Evolutionary conservation across 371 early-diverging fungal species (phyloP).

Genomic region (Apophysomyces elegans): DNA sequence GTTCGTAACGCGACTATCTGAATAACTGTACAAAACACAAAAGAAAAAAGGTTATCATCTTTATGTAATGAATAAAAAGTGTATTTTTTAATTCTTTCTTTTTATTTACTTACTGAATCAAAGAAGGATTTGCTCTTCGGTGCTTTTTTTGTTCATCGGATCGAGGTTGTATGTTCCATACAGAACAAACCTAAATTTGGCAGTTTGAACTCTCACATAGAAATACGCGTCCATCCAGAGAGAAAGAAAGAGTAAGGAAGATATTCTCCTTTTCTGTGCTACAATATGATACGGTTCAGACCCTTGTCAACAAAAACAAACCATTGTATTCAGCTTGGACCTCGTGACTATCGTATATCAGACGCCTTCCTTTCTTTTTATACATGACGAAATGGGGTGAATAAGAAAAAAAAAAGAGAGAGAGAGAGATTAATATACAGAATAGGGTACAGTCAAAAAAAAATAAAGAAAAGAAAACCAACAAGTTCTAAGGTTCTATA

Average conservation of each 20-base stretch:
- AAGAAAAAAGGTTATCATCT: not conserved
- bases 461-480: not conserved
- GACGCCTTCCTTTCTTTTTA: not conserved
- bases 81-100: not conserved
- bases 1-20: slow-evolving; percentile 52
- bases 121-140: not conserved
- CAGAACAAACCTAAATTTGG: too few species aligned
- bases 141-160: not conserved
- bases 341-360: too few species aligned
- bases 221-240: too few species aligned
- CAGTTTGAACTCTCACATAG: too few species aligned
- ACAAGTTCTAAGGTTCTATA: not conserved
- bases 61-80: not conserved
- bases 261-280: too few species aligned
- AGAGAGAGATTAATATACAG: too few species aligned
- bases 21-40: slow-evolving; percentile 1
- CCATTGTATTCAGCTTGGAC: too few species aligned
- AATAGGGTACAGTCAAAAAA: not conserved
- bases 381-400: not conserved
- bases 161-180: not conserved
- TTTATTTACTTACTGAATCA: not conserved
- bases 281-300: too few species aligned
- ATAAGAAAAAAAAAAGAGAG: too few species aligned
- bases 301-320: too few species aligned
- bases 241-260: too few species aligned